phyloP scores from a whole-genome alignment of 2,329 filamentous ascomycete genomes.

The Monilinia laxa region DNA sequence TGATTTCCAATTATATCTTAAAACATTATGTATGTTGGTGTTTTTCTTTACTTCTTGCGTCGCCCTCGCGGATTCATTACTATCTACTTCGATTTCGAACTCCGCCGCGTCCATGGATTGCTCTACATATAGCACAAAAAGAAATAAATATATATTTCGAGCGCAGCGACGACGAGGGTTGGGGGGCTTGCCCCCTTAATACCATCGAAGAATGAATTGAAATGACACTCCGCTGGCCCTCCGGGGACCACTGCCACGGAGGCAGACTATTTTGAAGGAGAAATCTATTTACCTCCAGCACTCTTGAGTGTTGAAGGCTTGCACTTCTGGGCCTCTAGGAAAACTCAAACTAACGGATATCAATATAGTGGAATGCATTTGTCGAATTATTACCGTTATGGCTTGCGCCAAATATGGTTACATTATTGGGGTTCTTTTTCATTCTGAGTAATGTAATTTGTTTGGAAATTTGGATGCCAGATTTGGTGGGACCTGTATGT shows the following conservation, averaged over 20 bases:
- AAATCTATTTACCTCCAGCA: too few relatives aligned
- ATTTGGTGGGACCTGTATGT: constrained; percentile 83
- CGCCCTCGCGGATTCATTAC: not conserved
- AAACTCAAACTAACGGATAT: constrained; percentile 28
- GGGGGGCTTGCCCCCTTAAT: constrained; percentile 6
- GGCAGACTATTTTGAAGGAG: not conserved
- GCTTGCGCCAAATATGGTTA: constrained; percentile 98
- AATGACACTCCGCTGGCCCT: too few relatives aligned
- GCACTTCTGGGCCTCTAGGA: not conserved
- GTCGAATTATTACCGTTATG: constrained; percentile 91
- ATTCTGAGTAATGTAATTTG: constrained; percentile 78
- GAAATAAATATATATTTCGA: not conserved
- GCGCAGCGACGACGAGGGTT: not conserved
- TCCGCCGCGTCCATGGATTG: not conserved
- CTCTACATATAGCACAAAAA: constrained; percentile 22
- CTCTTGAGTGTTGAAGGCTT: too few relatives aligned
- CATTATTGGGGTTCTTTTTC: constrained; percentile 90
- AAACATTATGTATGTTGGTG: constrained; percentile 81
- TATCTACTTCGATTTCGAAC: not conserved
- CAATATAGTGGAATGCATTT: constrained; percentile 86
- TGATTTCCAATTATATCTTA: constrained; percentile 88
- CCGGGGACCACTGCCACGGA: too few relatives aligned
- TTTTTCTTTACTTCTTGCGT: constrained; percentile 25
- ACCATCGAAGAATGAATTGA: not conserved
- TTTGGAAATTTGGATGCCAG: constrained; percentile 79